Evolutionary conservation across 345 rosid genomes (phyloP).

Genomic region (Aegle marmelos): DNA sequence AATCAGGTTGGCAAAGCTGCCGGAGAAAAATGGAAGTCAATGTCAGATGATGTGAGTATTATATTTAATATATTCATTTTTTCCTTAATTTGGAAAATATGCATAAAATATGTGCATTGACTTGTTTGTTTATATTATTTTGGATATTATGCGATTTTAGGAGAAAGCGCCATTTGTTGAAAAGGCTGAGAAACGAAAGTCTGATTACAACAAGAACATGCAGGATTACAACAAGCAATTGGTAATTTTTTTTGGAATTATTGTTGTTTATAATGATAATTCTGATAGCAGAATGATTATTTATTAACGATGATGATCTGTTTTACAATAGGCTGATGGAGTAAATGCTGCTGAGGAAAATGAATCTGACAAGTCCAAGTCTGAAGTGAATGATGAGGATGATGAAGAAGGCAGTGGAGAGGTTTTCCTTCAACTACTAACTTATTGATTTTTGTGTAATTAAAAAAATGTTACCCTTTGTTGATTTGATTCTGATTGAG

Average conservation of each 20-base stretch:
- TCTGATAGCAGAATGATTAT: neutral
- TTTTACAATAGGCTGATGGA: slow-evolving; percentile 43
- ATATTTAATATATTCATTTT: neutral
- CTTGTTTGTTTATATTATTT: neutral
- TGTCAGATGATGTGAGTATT: slow-evolving; percentile 59
- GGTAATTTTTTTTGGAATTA: slow-evolving; percentile 31
- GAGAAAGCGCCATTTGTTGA: slow-evolving; percentile 62
- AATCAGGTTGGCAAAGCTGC: slow-evolving; percentile 82
- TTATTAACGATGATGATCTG: neutral
- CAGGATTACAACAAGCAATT: slow-evolving; percentile 56
- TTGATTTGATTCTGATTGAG: neutral
- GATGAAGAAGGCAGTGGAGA: slow-evolving; percentile 54
- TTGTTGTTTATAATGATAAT: neutral
- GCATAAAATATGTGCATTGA: neutral
- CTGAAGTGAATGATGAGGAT: slow-evolving; percentile 66
- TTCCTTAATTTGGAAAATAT: neutral
- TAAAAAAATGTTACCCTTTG: neutral
- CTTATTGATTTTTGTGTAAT: neutral
- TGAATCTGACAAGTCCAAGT: slow-evolving; percentile 81
- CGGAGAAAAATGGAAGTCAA: slow-evolving; percentile 71
- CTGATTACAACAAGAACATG: slow-evolving; percentile 58
- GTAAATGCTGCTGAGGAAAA: slow-evolving; percentile 47
- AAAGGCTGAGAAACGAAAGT: slow-evolving; percentile 62
- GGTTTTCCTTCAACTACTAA: slow-evolving; percentile 29
- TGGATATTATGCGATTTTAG: slow-evolving; percentile 21